Conservation (phyloP, 2,329 filamentous ascomycete species). For the Aspergillus ruber region DNA sequence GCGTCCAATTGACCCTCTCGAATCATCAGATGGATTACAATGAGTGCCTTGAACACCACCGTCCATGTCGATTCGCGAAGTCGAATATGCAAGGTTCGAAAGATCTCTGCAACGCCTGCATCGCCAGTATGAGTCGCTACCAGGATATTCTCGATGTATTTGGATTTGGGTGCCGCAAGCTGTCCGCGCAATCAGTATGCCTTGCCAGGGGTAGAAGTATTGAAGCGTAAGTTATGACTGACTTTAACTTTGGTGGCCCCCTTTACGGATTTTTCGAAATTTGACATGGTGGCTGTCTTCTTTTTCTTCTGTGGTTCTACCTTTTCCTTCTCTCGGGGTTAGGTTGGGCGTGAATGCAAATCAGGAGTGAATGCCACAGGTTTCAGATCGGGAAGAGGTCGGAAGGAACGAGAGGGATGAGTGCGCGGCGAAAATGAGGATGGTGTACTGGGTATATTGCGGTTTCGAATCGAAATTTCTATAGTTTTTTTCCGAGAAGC, state of each 20-base stretch:
- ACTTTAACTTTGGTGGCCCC: conserved; percentile 98
- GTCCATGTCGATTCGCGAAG: conserved; percentile 97
- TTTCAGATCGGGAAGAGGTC: neutral
- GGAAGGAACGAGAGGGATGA: neutral
- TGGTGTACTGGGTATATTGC: conserved; percentile 6
- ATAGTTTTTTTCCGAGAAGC: conserved; percentile 17
- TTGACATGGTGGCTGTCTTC: conserved; percentile 38
- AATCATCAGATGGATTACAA: conserved; percentile 96
- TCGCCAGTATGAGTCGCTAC: conserved; percentile 92
- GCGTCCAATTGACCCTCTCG: conserved; percentile 86
- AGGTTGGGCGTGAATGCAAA: conserved; percentile 8
- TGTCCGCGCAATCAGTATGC: conserved; percentile 32
- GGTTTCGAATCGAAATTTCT: conserved; percentile 14
- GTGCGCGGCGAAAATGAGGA: neutral
- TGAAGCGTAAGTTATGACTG: conserved; percentile 17
- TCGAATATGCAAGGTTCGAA: conserved; percentile 80
- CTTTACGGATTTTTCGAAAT: conserved; percentile 98
- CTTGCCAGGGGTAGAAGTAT: conserved; percentile 1
- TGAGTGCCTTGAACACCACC: conserved; percentile 96
- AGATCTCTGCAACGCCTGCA: conserved; percentile 90
- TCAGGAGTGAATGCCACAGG: conserved; percentile 5
- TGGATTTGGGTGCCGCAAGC: conserved; percentile 95
- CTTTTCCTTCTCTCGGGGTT: conserved; percentile 1
- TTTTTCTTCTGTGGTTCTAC: neutral
- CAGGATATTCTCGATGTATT: conserved; percentile 98